phyloP scores from a whole-genome alignment of 352 stramenopile genomes.

The Phytophthora fragariaefolia region DNA sequence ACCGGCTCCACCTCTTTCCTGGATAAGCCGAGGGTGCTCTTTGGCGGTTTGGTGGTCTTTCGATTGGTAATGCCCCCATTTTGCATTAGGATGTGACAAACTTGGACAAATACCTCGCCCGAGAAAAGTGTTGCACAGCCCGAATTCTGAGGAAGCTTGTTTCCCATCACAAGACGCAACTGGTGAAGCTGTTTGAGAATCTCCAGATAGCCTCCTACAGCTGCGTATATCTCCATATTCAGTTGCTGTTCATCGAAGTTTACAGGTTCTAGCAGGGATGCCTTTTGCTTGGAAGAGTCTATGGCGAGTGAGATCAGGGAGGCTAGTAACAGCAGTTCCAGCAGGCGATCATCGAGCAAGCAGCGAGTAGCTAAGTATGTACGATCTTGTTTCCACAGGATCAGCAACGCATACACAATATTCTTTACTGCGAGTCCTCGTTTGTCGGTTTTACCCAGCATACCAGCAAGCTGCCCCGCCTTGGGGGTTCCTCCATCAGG shows the following conservation, averaged over 20 bases:
- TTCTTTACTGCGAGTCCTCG: conserved; percentile 50
- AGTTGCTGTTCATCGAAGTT: conserved; percentile 45
- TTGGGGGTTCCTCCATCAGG: conserved; percentile 37
- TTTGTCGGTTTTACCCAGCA: conserved; percentile 47
- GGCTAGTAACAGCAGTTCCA: conserved; percentile 68
- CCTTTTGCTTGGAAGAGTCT: conserved; percentile 38
- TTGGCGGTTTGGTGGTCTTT: conserved; percentile 26
- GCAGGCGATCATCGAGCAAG: conserved; percentile 44
- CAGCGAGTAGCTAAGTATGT: conserved; percentile 33
- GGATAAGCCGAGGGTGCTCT: conserved; percentile 19
- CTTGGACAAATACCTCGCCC: conserved; percentile 64
- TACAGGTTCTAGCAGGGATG: conserved; percentile 7
- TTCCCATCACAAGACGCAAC: conserved; percentile 56
- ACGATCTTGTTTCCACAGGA: conserved; percentile 60
- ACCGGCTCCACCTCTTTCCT: conserved; percentile 36
- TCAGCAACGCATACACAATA: conserved; percentile 60
- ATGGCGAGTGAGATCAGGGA: conserved; percentile 54
- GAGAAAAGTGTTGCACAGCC: conserved; percentile 69
- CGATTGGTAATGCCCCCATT: conserved; percentile 3
- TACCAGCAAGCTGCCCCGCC: conserved; percentile 31
- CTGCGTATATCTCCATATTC: conserved; percentile 58
- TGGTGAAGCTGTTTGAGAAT: conserved; percentile 66
- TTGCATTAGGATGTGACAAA: conserved; percentile 49
- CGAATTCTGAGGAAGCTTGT: conserved; percentile 38
- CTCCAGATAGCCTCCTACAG: conserved; percentile 56